Base-by-base conservation (phyloP, 2,329 filamentous ascomycete genomes). In the Talaromyces sp. region DNA sequence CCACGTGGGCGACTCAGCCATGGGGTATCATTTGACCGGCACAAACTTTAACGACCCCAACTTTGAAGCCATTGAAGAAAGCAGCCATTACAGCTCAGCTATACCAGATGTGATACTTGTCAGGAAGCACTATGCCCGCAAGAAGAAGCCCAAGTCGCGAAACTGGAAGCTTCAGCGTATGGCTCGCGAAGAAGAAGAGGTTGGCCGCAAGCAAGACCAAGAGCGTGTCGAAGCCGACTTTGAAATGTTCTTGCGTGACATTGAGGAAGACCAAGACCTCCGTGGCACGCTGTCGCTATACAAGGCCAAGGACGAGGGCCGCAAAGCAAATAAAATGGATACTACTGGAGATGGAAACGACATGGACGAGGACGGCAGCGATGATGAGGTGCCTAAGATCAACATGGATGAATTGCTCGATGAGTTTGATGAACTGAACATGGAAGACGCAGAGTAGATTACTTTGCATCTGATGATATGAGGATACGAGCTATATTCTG, bases 101-200 rank as follows among this genome's bases (percentile, higher is more conserved):
- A 90, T 99, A 61, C 95, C 95, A 0, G 95, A 99, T 70, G 95
- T 98, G 0, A 80, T 99, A 6, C 84, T 99, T 3, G 92, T 99
- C 75, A 98, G 96, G 92, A 99, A 99, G 78, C 88, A 91, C 83
- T 99, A 96, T 79, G 87, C 89, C 62, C 87, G 91, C 69, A 89
- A 90, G 78, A 88, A 90, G 82, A 96, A 94, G 85, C 85, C 87
- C 74, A 89, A 87, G 81, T 85, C 83, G 76, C 88, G 96, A 68
- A 91, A 91, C 82, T 99, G 95, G 95, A 90, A 89, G 76, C 87
- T 99, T 76, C 96, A 91, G 86, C 92, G 95, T 71, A 94, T 99
- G 90, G 85, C 84, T 67, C 89, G 87, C 78, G 93, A 98, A 65
- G 89, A 90, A 67, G 94, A 97, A 67, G 50, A 53, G 16, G 50